Percentiles rank a stretch among this genome's conserved stretches.
These are phyloP conservation scores for Plasmodium malariae DNA, from an alignment of 169 alveolate genomes.

Conservation along the genomic window DNA sequence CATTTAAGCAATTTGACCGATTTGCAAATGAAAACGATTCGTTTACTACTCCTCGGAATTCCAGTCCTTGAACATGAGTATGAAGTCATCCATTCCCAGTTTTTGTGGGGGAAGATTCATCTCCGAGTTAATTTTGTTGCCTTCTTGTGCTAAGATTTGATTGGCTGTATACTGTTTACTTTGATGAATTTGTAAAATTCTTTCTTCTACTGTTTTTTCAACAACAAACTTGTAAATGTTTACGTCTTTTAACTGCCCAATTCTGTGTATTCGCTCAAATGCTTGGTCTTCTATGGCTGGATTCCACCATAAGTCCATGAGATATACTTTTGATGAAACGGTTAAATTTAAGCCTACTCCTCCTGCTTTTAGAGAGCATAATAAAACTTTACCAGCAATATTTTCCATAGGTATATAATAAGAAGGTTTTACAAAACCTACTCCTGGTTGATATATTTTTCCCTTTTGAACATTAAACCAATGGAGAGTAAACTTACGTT, in stretches of 20 bases:
- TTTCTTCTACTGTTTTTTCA: slow-evolving; percentile 88
- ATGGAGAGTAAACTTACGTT: slow-evolving; percentile 40
- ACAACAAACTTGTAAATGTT: slow-evolving; percentile 87
- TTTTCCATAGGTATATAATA: slow-evolving; percentile 62
- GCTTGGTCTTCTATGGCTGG: slow-evolving; percentile 95
- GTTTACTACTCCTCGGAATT: slow-evolving; percentile 26
- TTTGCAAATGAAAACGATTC: too few relatives aligned
- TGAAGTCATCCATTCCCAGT: slow-evolving; percentile 73
- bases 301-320: slow-evolving; percentile 94
- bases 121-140: slow-evolving; percentile 54
- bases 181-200: slow-evolving; percentile 86
- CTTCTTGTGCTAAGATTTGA: slow-evolving; percentile 57
- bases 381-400: slow-evolving; percentile 80
- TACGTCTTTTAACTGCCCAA: slow-evolving; percentile 93
- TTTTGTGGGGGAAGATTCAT: slow-evolving; percentile 51
- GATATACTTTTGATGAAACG: slow-evolving; percentile 85
- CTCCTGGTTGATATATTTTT: slow-evolving; percentile 66
- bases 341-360: slow-evolving; percentile 92
- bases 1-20: too few relatives aligned
- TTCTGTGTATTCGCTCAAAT: slow-evolving; percentile 94
- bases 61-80: slow-evolving; percentile 75
- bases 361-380: slow-evolving; percentile 91
- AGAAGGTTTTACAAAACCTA: slow-evolving; percentile 36
- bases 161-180: slow-evolving; percentile 78
- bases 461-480: slow-evolving; percentile 76